Base-by-base conservation (phyloP, 768 basidiomycete species). In the Trametes cubensis region DNA sequence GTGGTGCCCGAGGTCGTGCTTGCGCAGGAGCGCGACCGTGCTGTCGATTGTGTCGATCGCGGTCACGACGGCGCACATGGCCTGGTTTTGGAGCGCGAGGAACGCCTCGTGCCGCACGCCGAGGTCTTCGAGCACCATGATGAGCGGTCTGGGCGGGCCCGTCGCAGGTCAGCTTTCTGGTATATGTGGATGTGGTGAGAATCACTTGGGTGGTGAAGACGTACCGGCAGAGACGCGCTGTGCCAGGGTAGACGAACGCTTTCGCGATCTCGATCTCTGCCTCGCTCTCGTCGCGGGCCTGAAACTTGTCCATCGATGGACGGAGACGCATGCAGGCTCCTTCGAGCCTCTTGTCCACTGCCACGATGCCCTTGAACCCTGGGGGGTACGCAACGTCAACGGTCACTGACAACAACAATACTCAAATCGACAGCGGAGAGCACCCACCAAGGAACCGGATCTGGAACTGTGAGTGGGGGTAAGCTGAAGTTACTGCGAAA, bases 71-170 rank as follows among this genome's bases (percentile, higher is more conserved):
- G 80, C 75, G 0, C 80, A 79, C 4, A 90, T 81, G 3, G 85
- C 84, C 0, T 70, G 63, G 25, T 84, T 75, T 64, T 93, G 93
- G 2, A 94, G 80, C 6, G 77, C 71, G 46, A 85, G 46, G 66
- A 95, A 89, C 10, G 76, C 80, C 0, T 85, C 77, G 58, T 71
- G 76, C 7, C 75, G 73, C 20, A 92, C 86, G 4, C 86, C 87
- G 14, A 87, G 80, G 64, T 89, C 88, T 71, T 94, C 93, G 8
- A 94, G 77, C 3, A 91, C 77, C 85, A 88, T 90, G 28, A 93
- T 80, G 13, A 92, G 71, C 3, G 89, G 83, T 52, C 91, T 93
- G 55, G 5, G 23, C 6, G 25, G 25, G 23, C 34, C 25, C 38
- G 17, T 34, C 34, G 34, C 34, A 34, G 3, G 55, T 28, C 42